These are phyloP conservation scores for Wickerhamomyces xylosicus DNA, from an alignment of 805 yeast genomes.

Conservation along the genomic window DNA sequence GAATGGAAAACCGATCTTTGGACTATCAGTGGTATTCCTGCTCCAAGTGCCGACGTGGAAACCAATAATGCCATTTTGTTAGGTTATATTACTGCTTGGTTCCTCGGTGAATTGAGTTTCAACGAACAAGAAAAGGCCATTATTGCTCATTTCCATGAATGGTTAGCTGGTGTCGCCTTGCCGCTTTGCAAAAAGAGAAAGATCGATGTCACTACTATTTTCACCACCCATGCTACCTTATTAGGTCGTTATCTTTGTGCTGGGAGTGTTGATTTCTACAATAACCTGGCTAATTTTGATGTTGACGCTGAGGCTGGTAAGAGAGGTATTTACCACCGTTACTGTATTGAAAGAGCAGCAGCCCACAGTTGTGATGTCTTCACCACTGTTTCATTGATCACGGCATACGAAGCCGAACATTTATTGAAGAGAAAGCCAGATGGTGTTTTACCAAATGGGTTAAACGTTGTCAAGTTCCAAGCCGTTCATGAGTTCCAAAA, in stretches of 20 bases:
- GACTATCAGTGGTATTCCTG: conserved; percentile 86
- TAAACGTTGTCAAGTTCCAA: conserved; percentile 90
- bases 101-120: conserved; percentile 84
- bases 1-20: conserved; percentile 95
- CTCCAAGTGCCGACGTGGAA: conserved; percentile 82
- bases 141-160: conserved; percentile 91
- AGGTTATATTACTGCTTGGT: conserved; percentile 96
- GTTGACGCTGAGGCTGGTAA: conserved; percentile 98
- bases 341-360: conserved; percentile 94
- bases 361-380: conserved; percentile 94
- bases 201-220: conserved; percentile 88
- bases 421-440: conserved; percentile 92
- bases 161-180: conserved; percentile 95
- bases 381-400: conserved; percentile 94
- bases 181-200: conserved; percentile 88
- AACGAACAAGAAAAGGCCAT: conserved; percentile 82
- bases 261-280: conserved; percentile 92
- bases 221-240: conserved; percentile 95
- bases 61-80: conserved; percentile 86
- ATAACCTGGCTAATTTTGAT: conserved; percentile 79
- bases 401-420: conserved; percentile 94
- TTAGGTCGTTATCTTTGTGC: conserved; percentile 94
- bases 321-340: conserved; percentile 93
- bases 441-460: conserved; percentile 94
- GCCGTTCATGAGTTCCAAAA: conserved; percentile 98